A percentile compares a stretch with the other conserved stretches of the same genome.
Evolutionary conservation across 371 early-diverging fungal species (phyloP).

Genomic region (Conidiobolus coronatus): DNA sequence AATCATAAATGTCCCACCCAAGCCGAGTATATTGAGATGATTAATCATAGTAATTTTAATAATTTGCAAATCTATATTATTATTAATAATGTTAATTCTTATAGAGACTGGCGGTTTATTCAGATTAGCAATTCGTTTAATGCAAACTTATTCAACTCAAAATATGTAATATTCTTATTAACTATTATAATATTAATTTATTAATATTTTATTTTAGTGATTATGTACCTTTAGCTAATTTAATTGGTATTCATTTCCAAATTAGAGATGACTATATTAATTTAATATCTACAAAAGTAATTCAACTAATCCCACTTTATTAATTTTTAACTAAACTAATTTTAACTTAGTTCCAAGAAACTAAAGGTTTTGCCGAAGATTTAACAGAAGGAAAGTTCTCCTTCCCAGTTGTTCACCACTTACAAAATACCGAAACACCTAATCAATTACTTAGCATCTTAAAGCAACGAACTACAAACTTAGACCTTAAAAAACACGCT

Average conservation of each 20-base stretch:
- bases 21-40: constrained; percentile 72
- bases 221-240: constrained; percentile 54
- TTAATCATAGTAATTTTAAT: constrained; percentile 52
- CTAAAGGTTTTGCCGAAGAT: constrained; percentile 94
- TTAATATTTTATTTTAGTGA: constrained; percentile 17
- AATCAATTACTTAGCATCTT: constrained; percentile 59
- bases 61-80: not conserved
- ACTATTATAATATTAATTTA: too few species aligned
- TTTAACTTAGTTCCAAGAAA: constrained; percentile 39
- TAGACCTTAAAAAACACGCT: constrained; percentile 70
- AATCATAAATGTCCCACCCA: constrained; percentile 61
- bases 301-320: not conserved
- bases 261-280: constrained; percentile 93
- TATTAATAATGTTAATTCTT: not conserved
- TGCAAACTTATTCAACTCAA: constrained; percentile 38
- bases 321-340: not conserved
- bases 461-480: constrained; percentile 52
- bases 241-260: constrained; percentile 83
- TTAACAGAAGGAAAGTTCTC: constrained; percentile 96
- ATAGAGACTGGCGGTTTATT: constrained; percentile 88
- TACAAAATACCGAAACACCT: constrained; percentile 30
- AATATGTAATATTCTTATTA: not conserved
- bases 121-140: constrained; percentile 71
- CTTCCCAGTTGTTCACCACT: constrained; percentile 77
- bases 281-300: constrained; percentile 51